Percentiles rank a stretch among this genome's conserved stretches.
Evolutionary conservation across 1,284 basidiomycete genomes (phyloP).

Genomic region (Kwoniella shivajii): DNA sequence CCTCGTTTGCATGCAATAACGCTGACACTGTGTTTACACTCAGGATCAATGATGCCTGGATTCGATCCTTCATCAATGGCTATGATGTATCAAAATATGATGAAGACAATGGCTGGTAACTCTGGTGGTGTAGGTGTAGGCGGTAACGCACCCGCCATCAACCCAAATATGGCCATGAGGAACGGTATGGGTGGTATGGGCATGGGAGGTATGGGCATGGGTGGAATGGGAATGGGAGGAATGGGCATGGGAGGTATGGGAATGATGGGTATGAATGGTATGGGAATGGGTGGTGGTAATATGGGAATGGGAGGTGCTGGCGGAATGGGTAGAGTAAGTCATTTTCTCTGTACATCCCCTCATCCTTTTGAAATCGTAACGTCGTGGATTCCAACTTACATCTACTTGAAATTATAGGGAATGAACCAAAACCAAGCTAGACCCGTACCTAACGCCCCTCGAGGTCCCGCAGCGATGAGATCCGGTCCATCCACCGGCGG

Average conservation of each 20-base stretch:
- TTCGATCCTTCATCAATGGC: slow-evolving; percentile 60
- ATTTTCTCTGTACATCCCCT: no score
- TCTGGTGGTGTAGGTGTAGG: slow-evolving; percentile 30
- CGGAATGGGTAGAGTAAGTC: slow-evolving; percentile 24
- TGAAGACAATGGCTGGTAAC: slow-evolving; percentile 39
- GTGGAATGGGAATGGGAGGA: slow-evolving; percentile 35
- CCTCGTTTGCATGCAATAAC: no score
- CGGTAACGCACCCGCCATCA: slow-evolving; percentile 51
- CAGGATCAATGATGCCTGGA: slow-evolving; percentile 39
- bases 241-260: slow-evolving; percentile 47
- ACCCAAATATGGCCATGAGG: slow-evolving; percentile 48
- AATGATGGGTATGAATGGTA: slow-evolving; percentile 60
- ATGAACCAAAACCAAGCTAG: slow-evolving; percentile 10
- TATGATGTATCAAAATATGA: slow-evolving; percentile 61
- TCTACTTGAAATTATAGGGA: slow-evolving; percentile 3
- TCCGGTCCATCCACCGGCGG: slow-evolving; percentile 40
- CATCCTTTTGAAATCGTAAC: not conserved
- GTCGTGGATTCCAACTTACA: no score
- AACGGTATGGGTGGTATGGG: slow-evolving; percentile 26
- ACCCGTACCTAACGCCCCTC: slow-evolving; percentile 49
- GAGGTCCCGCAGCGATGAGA: slow-evolving; percentile 57
- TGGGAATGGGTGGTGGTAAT: slow-evolving; percentile 59
- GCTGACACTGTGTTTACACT: not conserved
- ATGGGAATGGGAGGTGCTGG: slow-evolving; percentile 54
- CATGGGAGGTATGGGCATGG: slow-evolving; percentile 56